Evolutionary conservation across 257 asterid species (phyloP).

Genomic region (Salvia splendens): DNA sequence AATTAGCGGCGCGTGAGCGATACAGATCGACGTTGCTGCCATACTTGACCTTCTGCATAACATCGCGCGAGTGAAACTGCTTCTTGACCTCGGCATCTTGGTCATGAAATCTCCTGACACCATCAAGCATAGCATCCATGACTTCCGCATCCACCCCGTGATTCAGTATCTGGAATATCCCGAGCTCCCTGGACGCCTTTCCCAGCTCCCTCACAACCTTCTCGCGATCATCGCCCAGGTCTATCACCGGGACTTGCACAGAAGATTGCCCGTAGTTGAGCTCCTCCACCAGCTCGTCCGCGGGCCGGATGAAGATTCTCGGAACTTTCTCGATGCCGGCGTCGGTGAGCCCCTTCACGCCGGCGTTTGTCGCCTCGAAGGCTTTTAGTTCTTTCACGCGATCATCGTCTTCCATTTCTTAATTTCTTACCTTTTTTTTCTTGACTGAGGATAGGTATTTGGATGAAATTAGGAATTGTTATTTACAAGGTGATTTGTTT

Average conservation of each 20-base stretch:
- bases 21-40: constrained; percentile 58
- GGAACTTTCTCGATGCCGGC: constrained; percentile 42
- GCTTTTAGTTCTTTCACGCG: constrained; percentile 38
- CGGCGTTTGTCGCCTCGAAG: constrained; percentile 48
- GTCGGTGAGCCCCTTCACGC: constrained; percentile 53
- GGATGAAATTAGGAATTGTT: too few relatives aligned
- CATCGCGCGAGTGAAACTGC: constrained; percentile 40
- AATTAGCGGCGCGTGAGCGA: constrained; percentile 51
- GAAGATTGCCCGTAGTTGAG: constrained; percentile 4
- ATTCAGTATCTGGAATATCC: constrained; percentile 62
- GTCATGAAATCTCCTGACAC: constrained; percentile 58
- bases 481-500: too few relatives aligned
- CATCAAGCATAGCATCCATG: constrained; percentile 55
- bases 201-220: constrained; percentile 34
- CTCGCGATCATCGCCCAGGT: constrained; percentile 38
- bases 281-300: constrained; percentile 48
- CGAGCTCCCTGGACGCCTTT: constrained; percentile 60
- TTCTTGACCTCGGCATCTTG: constrained; percentile 54
- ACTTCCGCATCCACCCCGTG: constrained; percentile 55
- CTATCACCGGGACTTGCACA: constrained; percentile 50
- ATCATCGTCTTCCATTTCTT: constrained; percentile 10
- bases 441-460: too few relatives aligned
- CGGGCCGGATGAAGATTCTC: constrained; percentile 45
- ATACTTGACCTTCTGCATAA: constrained; percentile 45
- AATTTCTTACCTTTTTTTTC: too few relatives aligned